Evolutionary conservation across 805 yeast genomes (phyloP).

Genomic region (Kuraishia hungarica): DNA sequence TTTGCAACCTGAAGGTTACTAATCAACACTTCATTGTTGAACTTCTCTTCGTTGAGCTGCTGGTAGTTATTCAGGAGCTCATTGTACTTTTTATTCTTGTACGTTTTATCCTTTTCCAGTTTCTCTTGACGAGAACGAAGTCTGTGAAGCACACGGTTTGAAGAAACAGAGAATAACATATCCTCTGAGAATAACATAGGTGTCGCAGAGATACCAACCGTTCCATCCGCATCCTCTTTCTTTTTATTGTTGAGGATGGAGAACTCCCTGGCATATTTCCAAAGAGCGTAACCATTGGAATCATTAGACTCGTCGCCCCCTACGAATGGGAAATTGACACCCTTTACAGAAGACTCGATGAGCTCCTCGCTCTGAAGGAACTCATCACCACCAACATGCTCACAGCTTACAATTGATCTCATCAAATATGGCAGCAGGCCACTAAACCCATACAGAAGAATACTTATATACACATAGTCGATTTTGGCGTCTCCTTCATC

Average conservation of each 20-base stretch:
- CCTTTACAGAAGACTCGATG: not conserved
- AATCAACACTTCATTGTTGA: constrained; percentile 16
- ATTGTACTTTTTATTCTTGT: constrained; percentile 12
- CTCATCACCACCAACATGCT: not conserved
- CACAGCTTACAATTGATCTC: not conserved
- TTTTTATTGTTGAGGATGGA: not conserved
- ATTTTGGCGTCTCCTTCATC: not conserved
- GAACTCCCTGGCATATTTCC: not conserved
- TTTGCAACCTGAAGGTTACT: constrained; percentile 12
- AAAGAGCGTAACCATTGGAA: not conserved
- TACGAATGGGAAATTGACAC: not conserved
- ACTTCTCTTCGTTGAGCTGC: constrained; percentile 23
- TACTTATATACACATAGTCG: not conserved
- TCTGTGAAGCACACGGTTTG: not conserved
- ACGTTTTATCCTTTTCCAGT: constrained; percentile 6
- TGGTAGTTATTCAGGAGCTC: constrained; percentile 22
- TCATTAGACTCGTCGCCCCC: not conserved
- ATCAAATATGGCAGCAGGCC: not conserved
- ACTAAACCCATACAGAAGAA: not conserved
- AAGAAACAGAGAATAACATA: not conserved
- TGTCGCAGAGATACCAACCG: not conserved
- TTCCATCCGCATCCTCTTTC: not conserved
- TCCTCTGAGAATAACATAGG: not conserved
- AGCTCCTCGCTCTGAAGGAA: not conserved
- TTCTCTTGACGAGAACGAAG: not conserved